Base-by-base conservation (phyloP, 208 protist species). In the Trichomonas tenax region DNA sequence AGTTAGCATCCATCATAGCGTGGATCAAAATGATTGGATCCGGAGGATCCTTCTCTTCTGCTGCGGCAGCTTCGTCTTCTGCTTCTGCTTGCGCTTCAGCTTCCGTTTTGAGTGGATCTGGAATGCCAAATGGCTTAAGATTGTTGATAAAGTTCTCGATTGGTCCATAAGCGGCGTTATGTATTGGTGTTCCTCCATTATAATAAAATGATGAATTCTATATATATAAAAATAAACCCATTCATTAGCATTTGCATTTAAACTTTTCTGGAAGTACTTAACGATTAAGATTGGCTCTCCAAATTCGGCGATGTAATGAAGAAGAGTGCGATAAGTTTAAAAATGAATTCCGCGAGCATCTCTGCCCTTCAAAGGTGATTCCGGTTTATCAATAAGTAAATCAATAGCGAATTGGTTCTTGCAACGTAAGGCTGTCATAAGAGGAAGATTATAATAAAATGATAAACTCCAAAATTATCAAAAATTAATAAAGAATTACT, bases 271-370 rank as follows among this genome's bases (percentile, higher is more conserved):
- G 15, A 93, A 93, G 36, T 51, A 93, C 26, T 40, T 34, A 38
- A 93, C 14, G 17, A 93, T 93, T 51, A 93, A 93, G 8, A 93
- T 48, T 48, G 86, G 86, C 51, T 93, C 40, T 10, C 44, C 44
- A 58, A 34, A 93, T 93, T 93, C 86, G n/a, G 86, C 86, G 38
- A 44, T 44, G 36, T 93, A 93, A 51, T 93, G 86, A 38, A 93
- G 86, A 51, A 93, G 45, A 38, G 86, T 93, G 48, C 82, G 14
- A 41, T 41, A 41, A 86, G 14, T 86, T 15, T 48, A 89, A 38
- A 48, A 48, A 89, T 34, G n/a, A 89, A 89, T 48, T 38, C 41
- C 41, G 38, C 86, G 15, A 38, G 26, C 15, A 89, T 93, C 86
- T 48, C 86, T 23, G 38, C 11, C 40, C 46, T 41, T 51, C 36